Evolutionary conservation across 2,329 filamentous ascomycete genomes (phyloP).

Genomic region (Alternaria brassicicola): DNA sequence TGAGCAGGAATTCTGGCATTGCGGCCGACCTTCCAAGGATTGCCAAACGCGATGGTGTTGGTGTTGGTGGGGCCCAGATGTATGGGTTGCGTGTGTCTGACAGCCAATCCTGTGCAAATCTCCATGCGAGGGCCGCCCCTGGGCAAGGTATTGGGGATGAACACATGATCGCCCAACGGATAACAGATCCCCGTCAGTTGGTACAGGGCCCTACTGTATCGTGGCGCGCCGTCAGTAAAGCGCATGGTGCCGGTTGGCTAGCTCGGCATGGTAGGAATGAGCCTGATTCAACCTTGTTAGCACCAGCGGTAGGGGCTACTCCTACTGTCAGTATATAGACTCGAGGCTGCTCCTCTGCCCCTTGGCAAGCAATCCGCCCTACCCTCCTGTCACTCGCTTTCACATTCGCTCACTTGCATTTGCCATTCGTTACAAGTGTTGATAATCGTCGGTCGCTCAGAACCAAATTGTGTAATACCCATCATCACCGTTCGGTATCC

Average conservation of each 20-base stretch:
- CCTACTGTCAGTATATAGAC: conserved; percentile 9
- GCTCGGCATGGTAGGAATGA: neutral
- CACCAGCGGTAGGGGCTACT: neutral
- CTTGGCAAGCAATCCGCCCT: neutral
- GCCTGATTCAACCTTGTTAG: conserved; percentile 10
- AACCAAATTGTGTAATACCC: conserved; percentile 9
- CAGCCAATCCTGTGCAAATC: neutral
- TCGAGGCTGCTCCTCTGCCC: conserved; percentile 1
- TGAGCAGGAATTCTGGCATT: conserved; percentile 10
- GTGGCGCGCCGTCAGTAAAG: neutral
- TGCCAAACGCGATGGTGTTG: conserved; percentile 1
- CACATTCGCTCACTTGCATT: conserved; percentile 9
- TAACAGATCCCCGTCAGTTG: conserved; percentile 2
- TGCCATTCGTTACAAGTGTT: conserved; percentile 4
- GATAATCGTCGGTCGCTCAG: conserved; percentile 10
- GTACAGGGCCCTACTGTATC: neutral
- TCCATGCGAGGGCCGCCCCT: neutral
- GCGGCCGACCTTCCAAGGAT: conserved; percentile 7
- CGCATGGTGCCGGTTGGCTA: conserved; percentile 11
- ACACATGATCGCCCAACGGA: conserved; percentile 3
- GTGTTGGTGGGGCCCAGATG: neutral
- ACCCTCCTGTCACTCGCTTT: conserved; percentile 7
- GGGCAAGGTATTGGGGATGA: neutral
- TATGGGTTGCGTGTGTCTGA: neutral
- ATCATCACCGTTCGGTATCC: neutral